Evolutionary conservation across 1,139 yeast species (phyloP), one percentile per base, ranked within the genome.

Genomic region (Komagataea norvegica): DNA sequence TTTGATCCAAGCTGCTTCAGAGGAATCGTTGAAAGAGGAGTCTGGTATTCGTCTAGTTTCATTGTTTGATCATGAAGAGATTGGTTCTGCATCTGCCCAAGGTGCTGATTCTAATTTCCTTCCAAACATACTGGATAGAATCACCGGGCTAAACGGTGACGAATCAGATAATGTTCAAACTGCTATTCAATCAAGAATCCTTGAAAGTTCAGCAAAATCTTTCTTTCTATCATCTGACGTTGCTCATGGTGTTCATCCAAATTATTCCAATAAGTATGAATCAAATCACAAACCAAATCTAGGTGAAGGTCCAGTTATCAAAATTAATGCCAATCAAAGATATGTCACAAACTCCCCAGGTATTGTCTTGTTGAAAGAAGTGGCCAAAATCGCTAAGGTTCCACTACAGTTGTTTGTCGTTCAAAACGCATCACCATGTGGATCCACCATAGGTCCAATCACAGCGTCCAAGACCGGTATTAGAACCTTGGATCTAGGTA

Each of bases 201-300:
- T 75, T 48, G 80, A 82, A 57, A 64, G 87, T 1, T 74, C 83
- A 63, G 75, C 95, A 11, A 83, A 80, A 57, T 87, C 97, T 1
- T 89, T 91, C 61, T 72, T 91, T 51, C 63, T 91, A 36, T 89
- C 97, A 0, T 87, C 96, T 0, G 98, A 91, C 59, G 91, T 87
- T 79, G 96, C 97, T 1, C 98, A 91, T 57, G 97, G 96, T 22
- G 82, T 89, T 26, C 96, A 91, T 58, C 98, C 98, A 44, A 91
- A 91, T 61, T 91, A 89, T 60, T 65, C 74, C 8, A 73, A 71
- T 36, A 75, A 75, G 51, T 85, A 91, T 59, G 98, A 91, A 58
- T 59, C 74, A 13, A 68, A 72, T 45, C 94, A 89, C 60, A 77
- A 78, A 46, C 97, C 98, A 1, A 72, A 72, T 38, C 65, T 91